Base-by-base conservation (phyloP, 2,329 filamentous ascomycete species). In the Ilyonectria sp. region DNA sequence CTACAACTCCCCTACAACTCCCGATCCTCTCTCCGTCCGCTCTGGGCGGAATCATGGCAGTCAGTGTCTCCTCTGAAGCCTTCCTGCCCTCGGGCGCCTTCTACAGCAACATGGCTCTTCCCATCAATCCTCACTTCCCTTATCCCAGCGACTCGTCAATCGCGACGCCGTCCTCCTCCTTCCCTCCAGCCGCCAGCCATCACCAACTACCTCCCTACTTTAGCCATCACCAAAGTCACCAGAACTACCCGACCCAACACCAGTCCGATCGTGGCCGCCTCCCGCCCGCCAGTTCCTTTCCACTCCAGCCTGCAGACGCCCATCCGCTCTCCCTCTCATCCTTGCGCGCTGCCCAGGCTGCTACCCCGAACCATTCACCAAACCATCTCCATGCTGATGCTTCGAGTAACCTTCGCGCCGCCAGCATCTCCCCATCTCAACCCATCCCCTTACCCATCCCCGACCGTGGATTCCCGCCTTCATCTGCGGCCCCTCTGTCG, bases 21-120 rank as follows among this genome's bases (percentile, higher is more conserved):
- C 13, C 40, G 5, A 21, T 4, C 13, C 43, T 31, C 35, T 52
- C 11, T 15, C 19, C 19, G 21, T 43, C n/a, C 71, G 56, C 43
- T 43, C 47, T 67, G 63, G 68, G 59, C 68, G 68, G 64, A 68
- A 73, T 69, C 61, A 75, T 75, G 74, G 65, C 74, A 55, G 63
- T 71, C 56, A 73, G 71, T 46, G 59, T 77, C 50, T 72, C 70
- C 29, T 67, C 75, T 54, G 74, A 76, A 57, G 72, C 75, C 53
- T 77, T 77, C 68, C 62, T 77, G 69, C 75, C 75, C 49, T 72
- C 75, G 50, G 75, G 75, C 64, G 72, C 69, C 53, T 72, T 76
- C 64, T 72, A 77, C 47, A 53, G 65, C 54, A 72, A 75, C 56
- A 52, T 63, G 62, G 52, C 65, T 58, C 65, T 70, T 53, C 62